phyloP scores from a whole-genome alignment of 352 stramenopile species.

The Pythium vanterpoolii region DNA sequence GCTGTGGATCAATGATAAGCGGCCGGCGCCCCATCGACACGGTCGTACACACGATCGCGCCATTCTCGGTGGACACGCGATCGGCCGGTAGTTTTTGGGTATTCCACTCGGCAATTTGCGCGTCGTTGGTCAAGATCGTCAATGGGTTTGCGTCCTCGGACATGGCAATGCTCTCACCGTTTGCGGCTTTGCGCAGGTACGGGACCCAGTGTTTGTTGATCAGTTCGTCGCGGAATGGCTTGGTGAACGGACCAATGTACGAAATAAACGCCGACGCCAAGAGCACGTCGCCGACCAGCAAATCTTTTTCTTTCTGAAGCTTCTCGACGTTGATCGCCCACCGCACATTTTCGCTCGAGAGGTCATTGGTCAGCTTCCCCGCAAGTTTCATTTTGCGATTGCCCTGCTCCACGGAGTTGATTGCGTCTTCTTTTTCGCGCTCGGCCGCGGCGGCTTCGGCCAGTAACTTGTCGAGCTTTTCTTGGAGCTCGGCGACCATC shows the following conservation, averaged over 20 bases:
- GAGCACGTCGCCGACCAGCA: conserved; percentile 93
- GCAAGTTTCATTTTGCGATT: conserved; percentile 95
- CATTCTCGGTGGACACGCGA: conserved; percentile 93
- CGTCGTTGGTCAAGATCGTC: conserved; percentile 89
- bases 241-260: conserved; percentile 95
- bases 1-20: conserved; percentile 92
- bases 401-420: conserved; percentile 90
- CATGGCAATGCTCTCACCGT: conserved; percentile 88
- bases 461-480: conserved; percentile 91
- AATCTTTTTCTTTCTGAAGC: conserved; percentile 89
- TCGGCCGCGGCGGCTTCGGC: conserved; percentile 89
- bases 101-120: conserved; percentile 93
- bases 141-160: conserved; percentile 88
- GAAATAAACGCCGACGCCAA: conserved; percentile 94
- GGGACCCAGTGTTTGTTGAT: conserved; percentile 93
- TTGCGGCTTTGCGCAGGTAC: conserved; percentile 85
- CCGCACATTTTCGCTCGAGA: conserved; percentile 94
- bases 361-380: conserved; percentile 91
- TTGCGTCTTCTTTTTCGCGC: conserved; percentile 91
- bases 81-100: conserved; percentile 91
- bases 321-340: conserved; percentile 94
- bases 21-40: conserved; percentile 88
- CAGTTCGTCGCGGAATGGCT: conserved; percentile 91
- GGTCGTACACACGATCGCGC: conserved; percentile 90
- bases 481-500: conserved; percentile 90